A percentile compares a stretch with the other conserved stretches of the same genome.
Conservation (phyloP, 2,329 filamentous ascomycete species). For the Colletotrichum navitas region DNA sequence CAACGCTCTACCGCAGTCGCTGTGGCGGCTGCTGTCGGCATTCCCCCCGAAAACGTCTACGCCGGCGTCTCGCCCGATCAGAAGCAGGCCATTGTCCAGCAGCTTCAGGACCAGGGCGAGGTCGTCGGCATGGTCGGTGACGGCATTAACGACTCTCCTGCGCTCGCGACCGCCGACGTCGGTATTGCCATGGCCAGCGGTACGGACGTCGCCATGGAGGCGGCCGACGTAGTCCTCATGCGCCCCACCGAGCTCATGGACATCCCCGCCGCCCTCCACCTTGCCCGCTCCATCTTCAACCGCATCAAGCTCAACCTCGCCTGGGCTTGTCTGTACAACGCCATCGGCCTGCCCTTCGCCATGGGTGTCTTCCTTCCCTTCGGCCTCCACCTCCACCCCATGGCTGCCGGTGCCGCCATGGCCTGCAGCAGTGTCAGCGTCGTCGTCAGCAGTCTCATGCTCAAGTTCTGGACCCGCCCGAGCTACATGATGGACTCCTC, state of each 20-base stretch:
- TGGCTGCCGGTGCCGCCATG: slow-evolving; percentile 96
- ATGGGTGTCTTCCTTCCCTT: slow-evolving; percentile 97
- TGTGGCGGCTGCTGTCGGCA: slow-evolving; percentile 86
- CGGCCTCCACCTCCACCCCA: slow-evolving; percentile 88
- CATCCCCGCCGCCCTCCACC: slow-evolving; percentile 86
- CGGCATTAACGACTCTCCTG: slow-evolving; percentile 98
- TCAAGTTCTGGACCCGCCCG: slow-evolving; percentile 89
- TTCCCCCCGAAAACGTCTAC: slow-evolving; percentile 79
- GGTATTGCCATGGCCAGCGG: slow-evolving; percentile 94
- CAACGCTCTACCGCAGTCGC: slow-evolving; percentile 85
- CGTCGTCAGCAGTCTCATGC: slow-evolving; percentile 82
- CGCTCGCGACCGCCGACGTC: slow-evolving; percentile 90
- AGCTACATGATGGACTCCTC: slow-evolving; percentile 84
- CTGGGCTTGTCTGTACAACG: slow-evolving; percentile 95
- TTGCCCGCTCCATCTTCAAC: slow-evolving; percentile 86
- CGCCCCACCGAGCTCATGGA: slow-evolving; percentile 90
- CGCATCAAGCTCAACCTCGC: slow-evolving; percentile 94
- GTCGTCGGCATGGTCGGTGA: slow-evolving; percentile 97
- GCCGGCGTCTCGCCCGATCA: slow-evolving; percentile 92
- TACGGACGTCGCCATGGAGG: slow-evolving; percentile 98
- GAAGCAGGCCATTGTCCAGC: slow-evolving; percentile 86
- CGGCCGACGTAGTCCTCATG: slow-evolving; percentile 96
- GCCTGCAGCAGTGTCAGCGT: slow-evolving; percentile 91
- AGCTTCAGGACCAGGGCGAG: slow-evolving; percentile 80
- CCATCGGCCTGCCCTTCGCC: slow-evolving; percentile 91